phyloP scores from a whole-genome alignment of 352 stramenopile genomes.

The Blastocystis sp. region DNA sequence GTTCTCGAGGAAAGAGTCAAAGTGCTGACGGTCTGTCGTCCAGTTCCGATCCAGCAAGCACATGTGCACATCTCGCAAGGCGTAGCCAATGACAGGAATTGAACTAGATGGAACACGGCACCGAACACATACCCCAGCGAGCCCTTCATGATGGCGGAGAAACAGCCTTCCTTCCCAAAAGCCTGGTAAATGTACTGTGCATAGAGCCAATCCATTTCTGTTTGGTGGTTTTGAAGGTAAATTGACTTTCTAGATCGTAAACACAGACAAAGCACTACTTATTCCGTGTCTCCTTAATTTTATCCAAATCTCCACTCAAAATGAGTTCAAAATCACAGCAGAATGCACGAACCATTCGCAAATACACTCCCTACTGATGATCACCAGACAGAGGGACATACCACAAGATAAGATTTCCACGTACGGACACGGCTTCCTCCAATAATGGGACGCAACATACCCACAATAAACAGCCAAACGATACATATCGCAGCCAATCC shows the following conservation, averaged over 20 bases:
- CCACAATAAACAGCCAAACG: neutral
- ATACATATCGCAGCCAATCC: neutral
- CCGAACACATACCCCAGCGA: neutral
- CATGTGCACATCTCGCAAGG: neutral
- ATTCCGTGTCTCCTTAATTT: neutral
- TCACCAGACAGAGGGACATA: neutral
- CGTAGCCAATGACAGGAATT: conserved; percentile 14
- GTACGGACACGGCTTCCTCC: neutral
- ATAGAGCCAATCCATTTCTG: conserved; percentile 23
- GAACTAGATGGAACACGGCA: neutral
- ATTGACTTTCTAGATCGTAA: neutral
- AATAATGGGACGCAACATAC: neutral
- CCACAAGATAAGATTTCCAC: neutral
- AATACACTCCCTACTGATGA: neutral
- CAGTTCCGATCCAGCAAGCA: conserved; percentile 40
- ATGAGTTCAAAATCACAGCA: neutral
- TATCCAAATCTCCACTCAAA: conserved; percentile 31
- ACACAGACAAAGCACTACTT: neutral
- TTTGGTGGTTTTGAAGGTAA: conserved; percentile 41
- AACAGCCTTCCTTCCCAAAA: neutral
- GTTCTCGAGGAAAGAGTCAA: neutral
- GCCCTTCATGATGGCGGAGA: conserved; percentile 39
- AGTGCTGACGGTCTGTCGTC: neutral
- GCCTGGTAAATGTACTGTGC: neutral
- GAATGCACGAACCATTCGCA: neutral